Percentiles rank a stretch among this genome's conserved stretches.
These are phyloP conservation scores for Knoxia roxburghii DNA, from an alignment of 257 asterid genomes.

Conservation along the genomic window DNA sequence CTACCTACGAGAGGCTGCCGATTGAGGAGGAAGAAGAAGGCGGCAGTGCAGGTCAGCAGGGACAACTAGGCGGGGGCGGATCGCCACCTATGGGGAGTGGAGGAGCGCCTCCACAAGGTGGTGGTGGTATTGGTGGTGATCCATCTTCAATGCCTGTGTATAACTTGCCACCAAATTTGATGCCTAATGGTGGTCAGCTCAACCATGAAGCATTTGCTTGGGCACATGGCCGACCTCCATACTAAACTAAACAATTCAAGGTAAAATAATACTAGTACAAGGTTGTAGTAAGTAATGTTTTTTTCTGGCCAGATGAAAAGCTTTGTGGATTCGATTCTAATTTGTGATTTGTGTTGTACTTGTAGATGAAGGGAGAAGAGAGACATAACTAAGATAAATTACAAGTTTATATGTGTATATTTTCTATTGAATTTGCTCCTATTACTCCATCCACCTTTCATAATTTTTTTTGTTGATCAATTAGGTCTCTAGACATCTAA, in stretches of 20 bases:
- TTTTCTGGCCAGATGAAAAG: background rate
- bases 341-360: slow-evolving; percentile 10
- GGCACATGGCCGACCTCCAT: slow-evolving; percentile 57
- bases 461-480: background rate
- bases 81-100: slow-evolving; percentile 31
- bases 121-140: slow-evolving; percentile 21
- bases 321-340: background rate
- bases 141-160: slow-evolving; percentile 30
- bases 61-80: slow-evolving; percentile 29
- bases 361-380: background rate
- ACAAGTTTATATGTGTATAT: slow-evolving; percentile 17
- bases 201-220: slow-evolving; percentile 47
- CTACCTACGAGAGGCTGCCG: slow-evolving; percentile 61
- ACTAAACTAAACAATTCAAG: slow-evolving; percentile 19
- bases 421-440: slow-evolving; percentile 14
- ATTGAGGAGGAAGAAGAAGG: slow-evolving; percentile 51
- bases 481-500: background rate
- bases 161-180: slow-evolving; percentile 32
- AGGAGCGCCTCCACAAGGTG: slow-evolving; percentile 34
- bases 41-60: slow-evolving; percentile 11
- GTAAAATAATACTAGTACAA: slow-evolving; percentile 9
- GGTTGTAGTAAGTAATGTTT: too few species aligned
- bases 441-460: background rate
- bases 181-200: slow-evolving; percentile 42
- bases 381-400: background rate